Evolutionary conservation across 2,329 filamentous ascomycete genomes (phyloP).

Genomic region (Fusarium nurragi): DNA sequence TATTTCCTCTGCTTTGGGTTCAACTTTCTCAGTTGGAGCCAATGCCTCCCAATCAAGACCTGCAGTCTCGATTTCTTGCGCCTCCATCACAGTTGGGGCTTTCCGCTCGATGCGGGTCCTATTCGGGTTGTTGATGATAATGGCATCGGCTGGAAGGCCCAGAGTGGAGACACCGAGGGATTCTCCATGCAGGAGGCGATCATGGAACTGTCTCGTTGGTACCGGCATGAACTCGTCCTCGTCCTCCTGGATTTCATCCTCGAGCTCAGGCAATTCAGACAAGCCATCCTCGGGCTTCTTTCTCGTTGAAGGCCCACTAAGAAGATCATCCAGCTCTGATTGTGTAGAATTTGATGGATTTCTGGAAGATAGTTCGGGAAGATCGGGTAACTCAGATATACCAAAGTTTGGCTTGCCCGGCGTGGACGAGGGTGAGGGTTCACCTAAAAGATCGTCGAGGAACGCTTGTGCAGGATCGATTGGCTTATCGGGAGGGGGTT

Average conservation of each 20-base stretch:
- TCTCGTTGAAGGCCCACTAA: not conserved
- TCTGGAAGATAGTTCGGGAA: not conserved
- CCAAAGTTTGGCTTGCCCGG: not conserved
- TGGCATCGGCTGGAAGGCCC: slow-evolving; percentile 53
- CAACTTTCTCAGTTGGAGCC: slow-evolving; percentile 40
- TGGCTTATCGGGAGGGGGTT: not conserved
- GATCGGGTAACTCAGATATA: not conserved
- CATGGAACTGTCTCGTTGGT: slow-evolving; percentile 24
- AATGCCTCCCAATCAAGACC: slow-evolving; percentile 48
- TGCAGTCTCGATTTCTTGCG: slow-evolving; percentile 13
- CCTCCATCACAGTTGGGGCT: slow-evolving; percentile 26
- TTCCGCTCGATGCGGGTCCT: slow-evolving; percentile 38
- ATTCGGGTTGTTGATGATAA: slow-evolving; percentile 57
- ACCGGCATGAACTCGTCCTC: not conserved
- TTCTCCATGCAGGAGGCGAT: slow-evolving; percentile 45
- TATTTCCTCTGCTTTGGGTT: slow-evolving; percentile 49
- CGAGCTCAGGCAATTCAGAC: slow-evolving; percentile 9
- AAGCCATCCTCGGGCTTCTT: not conserved
- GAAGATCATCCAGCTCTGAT: not conserved
- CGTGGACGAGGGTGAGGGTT: not conserved
- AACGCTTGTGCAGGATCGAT: not conserved
- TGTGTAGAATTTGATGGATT: not conserved
- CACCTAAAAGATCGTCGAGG: not conserved
- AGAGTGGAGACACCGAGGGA: slow-evolving; percentile 48
- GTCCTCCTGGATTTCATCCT: not conserved